A percentile compares a stretch with the other conserved stretches of the same genome.
phyloP scores from a whole-genome alignment of 345 rosid species.

The Camelina hispida region DNA sequence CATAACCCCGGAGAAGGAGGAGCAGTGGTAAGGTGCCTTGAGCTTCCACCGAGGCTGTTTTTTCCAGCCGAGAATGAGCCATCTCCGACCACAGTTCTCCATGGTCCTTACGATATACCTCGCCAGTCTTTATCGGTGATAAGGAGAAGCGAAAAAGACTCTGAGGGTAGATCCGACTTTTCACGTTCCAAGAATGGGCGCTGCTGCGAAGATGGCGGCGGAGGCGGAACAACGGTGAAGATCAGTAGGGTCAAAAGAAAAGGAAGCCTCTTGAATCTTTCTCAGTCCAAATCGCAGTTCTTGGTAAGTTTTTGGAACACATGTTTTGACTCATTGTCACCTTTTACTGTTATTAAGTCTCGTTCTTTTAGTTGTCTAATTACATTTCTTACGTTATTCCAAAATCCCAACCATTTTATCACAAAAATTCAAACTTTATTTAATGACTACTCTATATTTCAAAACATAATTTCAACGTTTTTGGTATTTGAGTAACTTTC shows the following conservation, averaged over 20 bases:
- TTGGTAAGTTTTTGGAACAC: constrained; percentile 44
- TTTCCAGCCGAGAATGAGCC: constrained; percentile 16
- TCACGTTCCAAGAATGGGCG: constrained; percentile 29
- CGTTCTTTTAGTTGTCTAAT: not conserved
- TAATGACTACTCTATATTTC: not conserved
- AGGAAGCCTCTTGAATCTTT: constrained; percentile 51
- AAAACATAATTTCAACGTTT: not conserved
- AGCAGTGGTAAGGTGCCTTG: constrained; percentile 53
- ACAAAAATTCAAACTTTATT: not conserved
- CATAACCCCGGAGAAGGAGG: constrained; percentile 34
- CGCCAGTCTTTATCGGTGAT: constrained; percentile 44
- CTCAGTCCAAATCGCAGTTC: constrained; percentile 53
- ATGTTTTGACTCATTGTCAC: not conserved
- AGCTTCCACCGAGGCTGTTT: constrained; percentile 76
- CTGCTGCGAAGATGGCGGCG: not conserved
- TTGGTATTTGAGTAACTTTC: not conserved
- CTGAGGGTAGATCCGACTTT: constrained; percentile 34
- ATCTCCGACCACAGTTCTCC: constrained; percentile 66
- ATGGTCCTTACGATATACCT: constrained; percentile 55
- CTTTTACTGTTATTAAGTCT: not conserved
- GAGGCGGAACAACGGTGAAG: constrained; percentile 51
- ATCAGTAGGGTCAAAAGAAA: constrained; percentile 57
- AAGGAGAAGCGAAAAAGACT: constrained; percentile 40
- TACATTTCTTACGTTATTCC: not conserved
- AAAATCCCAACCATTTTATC: not conserved